Base-by-base conservation (phyloP, 2,329 filamentous ascomycete species). In the Knufia petricola region DNA sequence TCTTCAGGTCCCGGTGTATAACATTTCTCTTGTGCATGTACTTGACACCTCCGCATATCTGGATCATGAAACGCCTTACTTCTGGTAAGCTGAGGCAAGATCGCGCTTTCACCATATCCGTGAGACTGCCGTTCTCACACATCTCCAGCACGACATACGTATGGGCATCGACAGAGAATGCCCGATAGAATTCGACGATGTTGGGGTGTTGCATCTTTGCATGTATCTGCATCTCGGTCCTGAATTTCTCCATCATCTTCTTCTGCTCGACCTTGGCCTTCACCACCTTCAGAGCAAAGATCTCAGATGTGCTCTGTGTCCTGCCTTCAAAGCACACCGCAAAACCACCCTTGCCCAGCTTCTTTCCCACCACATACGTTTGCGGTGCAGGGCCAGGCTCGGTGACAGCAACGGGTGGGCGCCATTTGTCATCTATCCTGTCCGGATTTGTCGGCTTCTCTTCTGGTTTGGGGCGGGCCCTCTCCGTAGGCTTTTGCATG, bases 161-260 rank as follows among this genome's bases (percentile, higher is more conserved):
- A 64, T 83, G 89, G 55, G 79, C 82, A 56, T 87, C 77, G 65
- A 89, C 94, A 10, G 89, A 85, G 64, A 98, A 98, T 28, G 92
- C 92, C 58, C 90, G 82, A 60, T 94, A 81, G 66, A 98, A 98
- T 59, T 90, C 85, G 54, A 98, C 92, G 56, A 98, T 90, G 65
- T 95, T 95, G 46, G 85, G 85, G 63, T 98, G 92, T 50, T 83
- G 82, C 81, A 98, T 90, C 65, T 96, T 98, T 37, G 92, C 95
- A 69, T 98, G 92, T 52, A 98, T 95, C 67, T 96, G 90, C 4
- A 98, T 78, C 66, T 98, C 92, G 1, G 80, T 82, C 49, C 81
- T 77, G 64, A 84, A 84, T 79, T 74, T 74, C 51, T 74, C 71
- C 49, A 69, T 67, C 69, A 74, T 72, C 55, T 74, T 74, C 52